Evolutionary conservation across 352 stramenopile species (phyloP).

Genomic region (Phytophthora syringae): DNA sequence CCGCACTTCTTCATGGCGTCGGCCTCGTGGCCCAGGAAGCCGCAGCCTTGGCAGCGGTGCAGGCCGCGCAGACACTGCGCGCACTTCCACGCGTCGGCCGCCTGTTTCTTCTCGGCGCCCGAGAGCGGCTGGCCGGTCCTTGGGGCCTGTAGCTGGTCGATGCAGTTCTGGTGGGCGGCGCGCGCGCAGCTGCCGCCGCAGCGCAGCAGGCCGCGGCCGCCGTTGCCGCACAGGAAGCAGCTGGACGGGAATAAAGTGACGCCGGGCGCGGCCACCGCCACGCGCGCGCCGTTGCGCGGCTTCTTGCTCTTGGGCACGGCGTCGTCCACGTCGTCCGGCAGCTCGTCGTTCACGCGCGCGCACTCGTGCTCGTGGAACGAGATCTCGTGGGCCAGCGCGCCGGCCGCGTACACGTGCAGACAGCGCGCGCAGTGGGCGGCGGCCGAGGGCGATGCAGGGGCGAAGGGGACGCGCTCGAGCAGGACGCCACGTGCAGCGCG

Average conservation of each 20-base stretch:
- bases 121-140: conserved; percentile 13
- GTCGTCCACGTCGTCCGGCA: background rate
- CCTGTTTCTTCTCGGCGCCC: conserved; percentile 37
- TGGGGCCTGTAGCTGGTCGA: conserved; percentile 57
- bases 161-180: conserved; percentile 64
- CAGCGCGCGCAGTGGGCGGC: conserved; percentile 60
- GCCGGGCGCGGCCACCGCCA: background rate
- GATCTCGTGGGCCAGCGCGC: conserved; percentile 59
- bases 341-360: conserved; percentile 61
- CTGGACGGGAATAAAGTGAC: conserved; percentile 59
- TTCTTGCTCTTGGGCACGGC: conserved; percentile 29
- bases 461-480: conserved; percentile 49
- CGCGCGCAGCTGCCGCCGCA: conserved; percentile 66
- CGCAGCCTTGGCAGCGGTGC: conserved; percentile 68
- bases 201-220: conserved; percentile 57
- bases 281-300: conserved; percentile 24
- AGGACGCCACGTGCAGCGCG: conserved; percentile 64
- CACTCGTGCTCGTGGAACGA: conserved; percentile 84
- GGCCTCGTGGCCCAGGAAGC: conserved; percentile 75
- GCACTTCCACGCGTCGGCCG: conserved; percentile 61
- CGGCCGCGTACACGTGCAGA: conserved; percentile 63
- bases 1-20: conserved; percentile 59
- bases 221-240: conserved; percentile 65
- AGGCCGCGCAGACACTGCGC: conserved; percentile 66
- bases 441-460: conserved; percentile 15